A percentile compares a stretch with the other conserved stretches of the same genome.
Evolutionary conservation across 768 basidiomycete genomes (phyloP).

Genomic region (Leucocoprinus birnbaumii): DNA sequence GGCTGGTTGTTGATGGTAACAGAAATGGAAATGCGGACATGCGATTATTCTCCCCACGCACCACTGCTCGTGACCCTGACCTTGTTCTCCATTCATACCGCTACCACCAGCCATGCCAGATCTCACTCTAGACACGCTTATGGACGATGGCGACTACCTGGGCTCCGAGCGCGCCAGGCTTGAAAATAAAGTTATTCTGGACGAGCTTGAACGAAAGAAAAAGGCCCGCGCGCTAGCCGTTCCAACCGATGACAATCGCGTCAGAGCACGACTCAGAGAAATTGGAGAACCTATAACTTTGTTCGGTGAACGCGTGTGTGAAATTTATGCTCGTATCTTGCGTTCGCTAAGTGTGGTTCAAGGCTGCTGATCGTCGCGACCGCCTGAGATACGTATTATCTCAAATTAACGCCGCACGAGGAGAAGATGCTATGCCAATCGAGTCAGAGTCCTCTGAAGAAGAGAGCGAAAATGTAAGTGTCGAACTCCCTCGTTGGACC

Average conservation of each 20-base stretch:
- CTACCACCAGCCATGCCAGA: conserved; percentile 51
- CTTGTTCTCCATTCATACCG: background rate
- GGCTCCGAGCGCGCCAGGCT: conserved; percentile 72
- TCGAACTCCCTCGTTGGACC: background rate
- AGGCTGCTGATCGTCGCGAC: conserved; percentile 96
- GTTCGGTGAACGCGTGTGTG: conserved; percentile 94
- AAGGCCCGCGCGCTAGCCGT: conserved; percentile 91
- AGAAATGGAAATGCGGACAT: conserved; percentile 9
- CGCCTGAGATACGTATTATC: conserved; percentile 93
- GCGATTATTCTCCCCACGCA: conserved; percentile 18
- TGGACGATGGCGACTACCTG: conserved; percentile 75
- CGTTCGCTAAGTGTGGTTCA: conserved; percentile 16
- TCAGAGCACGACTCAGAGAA: conserved; percentile 85
- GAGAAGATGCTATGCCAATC: conserved; percentile 75
- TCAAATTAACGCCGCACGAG: conserved; percentile 87
- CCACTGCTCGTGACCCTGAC: conserved; percentile 6
- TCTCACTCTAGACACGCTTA: conserved; percentile 70
- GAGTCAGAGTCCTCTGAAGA: conserved; percentile 73
- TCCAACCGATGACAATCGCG: conserved; percentile 94
- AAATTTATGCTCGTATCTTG: conserved; percentile 4
- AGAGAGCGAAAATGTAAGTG: conserved; percentile 45
- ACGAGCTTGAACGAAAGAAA: conserved; percentile 98
- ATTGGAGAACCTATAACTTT: conserved; percentile 96
- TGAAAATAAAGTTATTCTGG: conserved; percentile 85
- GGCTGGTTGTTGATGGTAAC: conserved; percentile 9